Evolutionary conservation across 2,329 filamentous ascomycete genomes (phyloP).

Genomic region (Penicillium sp.): DNA sequence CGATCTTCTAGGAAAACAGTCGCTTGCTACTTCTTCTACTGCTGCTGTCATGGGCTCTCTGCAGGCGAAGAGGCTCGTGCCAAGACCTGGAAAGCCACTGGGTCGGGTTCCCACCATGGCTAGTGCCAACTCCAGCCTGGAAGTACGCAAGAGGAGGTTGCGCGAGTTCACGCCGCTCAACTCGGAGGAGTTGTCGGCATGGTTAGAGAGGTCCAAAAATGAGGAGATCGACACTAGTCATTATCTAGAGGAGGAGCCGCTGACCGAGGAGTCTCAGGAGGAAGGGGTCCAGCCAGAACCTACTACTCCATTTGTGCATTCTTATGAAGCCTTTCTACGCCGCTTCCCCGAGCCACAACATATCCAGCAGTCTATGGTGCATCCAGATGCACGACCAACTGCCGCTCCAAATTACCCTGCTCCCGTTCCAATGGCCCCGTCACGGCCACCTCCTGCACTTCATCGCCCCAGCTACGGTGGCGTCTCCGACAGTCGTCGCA

Average conservation of each 20-base stretch:
- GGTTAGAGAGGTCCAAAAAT: conserved; percentile 74
- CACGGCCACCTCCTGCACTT: conserved; percentile 69
- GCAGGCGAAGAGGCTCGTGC: conserved; percentile 40
- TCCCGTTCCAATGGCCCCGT: conserved; percentile 61
- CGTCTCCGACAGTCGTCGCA: conserved; percentile 64
- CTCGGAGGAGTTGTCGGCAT: conserved; percentile 77
- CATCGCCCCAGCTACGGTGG: conserved; percentile 79
- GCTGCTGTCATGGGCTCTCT: conserved; percentile 53
- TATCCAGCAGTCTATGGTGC: conserved; percentile 61
- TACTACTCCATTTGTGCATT: conserved; percentile 62
- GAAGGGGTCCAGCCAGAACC: conserved; percentile 52
- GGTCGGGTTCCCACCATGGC: conserved; percentile 56
- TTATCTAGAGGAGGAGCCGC: conserved; percentile 44
- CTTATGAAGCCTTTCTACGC: conserved; percentile 81
- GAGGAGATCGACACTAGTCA: conserved; percentile 59
- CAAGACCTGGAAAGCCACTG: conserved; percentile 53
- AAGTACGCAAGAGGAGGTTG: conserved; percentile 59
- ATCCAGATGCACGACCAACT: conserved; percentile 39
- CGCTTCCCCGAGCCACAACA: conserved; percentile 74
- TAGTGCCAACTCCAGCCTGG: conserved; percentile 55
- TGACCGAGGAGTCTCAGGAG: conserved; percentile 48
- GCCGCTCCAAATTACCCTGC: conserved; percentile 41
- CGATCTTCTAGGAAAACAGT: conserved; percentile 74
- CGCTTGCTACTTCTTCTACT: conserved; percentile 62
- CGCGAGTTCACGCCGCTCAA: conserved; percentile 72